Evolutionary conservation across 1,139 yeast species (phyloP).

Genomic region (Yamadazyma epiphylla): DNA sequence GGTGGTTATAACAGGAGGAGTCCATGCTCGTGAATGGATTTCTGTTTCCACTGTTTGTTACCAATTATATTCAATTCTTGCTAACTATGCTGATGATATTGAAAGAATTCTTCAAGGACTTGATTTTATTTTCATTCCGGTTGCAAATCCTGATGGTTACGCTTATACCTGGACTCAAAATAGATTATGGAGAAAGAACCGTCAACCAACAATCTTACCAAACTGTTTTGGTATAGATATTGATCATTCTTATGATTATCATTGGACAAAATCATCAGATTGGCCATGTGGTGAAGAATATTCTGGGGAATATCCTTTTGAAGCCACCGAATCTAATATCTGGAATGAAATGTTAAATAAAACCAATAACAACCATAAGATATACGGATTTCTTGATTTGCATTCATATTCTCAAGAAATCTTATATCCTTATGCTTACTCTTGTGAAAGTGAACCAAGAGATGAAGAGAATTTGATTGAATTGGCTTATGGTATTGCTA

Average conservation of each 20-base stretch:
- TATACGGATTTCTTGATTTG: slow-evolving; percentile 75
- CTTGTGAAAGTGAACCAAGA: slow-evolving; percentile 69
- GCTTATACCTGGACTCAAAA: slow-evolving; percentile 77
- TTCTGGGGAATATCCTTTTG: slow-evolving; percentile 73
- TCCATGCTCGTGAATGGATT: slow-evolving; percentile 92
- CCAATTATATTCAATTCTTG: slow-evolving; percentile 52
- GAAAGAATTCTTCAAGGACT: slow-evolving; percentile 37
- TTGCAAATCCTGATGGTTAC: slow-evolving; percentile 89
- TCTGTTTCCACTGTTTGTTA: slow-evolving; percentile 69
- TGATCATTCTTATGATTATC: slow-evolving; percentile 78
- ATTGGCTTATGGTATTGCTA: slow-evolving; percentile 75
- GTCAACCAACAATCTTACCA: slow-evolving; percentile 69
- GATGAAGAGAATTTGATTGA: slow-evolving; percentile 80
- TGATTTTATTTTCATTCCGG: slow-evolving; percentile 77
- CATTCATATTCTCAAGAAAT: slow-evolving; percentile 86
- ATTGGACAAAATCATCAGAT: slow-evolving; percentile 63
- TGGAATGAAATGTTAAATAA: slow-evolving; percentile 63
- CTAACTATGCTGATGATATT: slow-evolving; percentile 43
- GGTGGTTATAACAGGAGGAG: slow-evolving; percentile 76
- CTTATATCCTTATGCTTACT: slow-evolving; percentile 77
- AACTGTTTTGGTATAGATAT: slow-evolving; percentile 80
- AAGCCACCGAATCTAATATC: slow-evolving; percentile 66
- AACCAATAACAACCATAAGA: slow-evolving; percentile 55
- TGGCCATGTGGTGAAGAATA: slow-evolving; percentile 82
- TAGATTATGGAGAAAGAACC: slow-evolving; percentile 84